Evolutionary conservation across 2,329 filamentous ascomycete genomes (phyloP).

Genomic region (Penicillium sp.): DNA sequence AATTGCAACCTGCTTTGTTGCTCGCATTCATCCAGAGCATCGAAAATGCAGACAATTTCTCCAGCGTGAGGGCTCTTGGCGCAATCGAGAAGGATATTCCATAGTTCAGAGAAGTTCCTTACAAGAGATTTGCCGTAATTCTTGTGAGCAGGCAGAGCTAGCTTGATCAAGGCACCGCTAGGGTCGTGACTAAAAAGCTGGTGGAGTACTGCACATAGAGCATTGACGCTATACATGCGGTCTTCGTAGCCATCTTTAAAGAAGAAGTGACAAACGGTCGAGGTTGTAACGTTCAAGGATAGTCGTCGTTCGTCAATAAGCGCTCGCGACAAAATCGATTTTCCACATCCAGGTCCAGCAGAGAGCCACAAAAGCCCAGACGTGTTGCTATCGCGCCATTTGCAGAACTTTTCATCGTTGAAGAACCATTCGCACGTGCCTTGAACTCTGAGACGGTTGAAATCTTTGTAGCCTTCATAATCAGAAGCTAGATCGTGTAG

Average conservation of each 20-base stretch:
- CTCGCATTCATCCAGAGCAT: conserved; percentile 1
- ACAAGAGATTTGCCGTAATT: not conserved
- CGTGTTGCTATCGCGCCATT: conserved; percentile 19
- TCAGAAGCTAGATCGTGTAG: not conserved
- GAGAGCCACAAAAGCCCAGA: conserved; percentile 26
- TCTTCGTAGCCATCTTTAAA: conserved; percentile 29
- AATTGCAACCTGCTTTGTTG: not conserved
- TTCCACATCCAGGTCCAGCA: conserved; percentile 29
- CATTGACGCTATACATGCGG: conserved; percentile 11
- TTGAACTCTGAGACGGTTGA: not conserved
- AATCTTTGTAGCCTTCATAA: not conserved
- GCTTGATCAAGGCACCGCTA: not conserved
- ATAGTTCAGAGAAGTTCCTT: not conserved
- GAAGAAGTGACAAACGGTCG: conserved; percentile 35
- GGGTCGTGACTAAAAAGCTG: not conserved
- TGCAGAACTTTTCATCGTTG: conserved; percentile 18
- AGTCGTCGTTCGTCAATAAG: conserved; percentile 29
- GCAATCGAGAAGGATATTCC: not conserved
- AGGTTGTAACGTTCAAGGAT: conserved; percentile 14
- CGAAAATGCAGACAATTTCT: not conserved
- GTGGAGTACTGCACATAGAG: not conserved
- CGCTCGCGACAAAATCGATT: conserved; percentile 22
- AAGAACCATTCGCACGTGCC: conserved; percentile 35
- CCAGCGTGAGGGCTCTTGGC: not conserved
- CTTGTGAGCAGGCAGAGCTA: not conserved